A percentile compares a stretch with the other conserved stretches of the same genome.
Conservation (phyloP, 345 rosid species). For the Eucalyptus tenuipes region DNA sequence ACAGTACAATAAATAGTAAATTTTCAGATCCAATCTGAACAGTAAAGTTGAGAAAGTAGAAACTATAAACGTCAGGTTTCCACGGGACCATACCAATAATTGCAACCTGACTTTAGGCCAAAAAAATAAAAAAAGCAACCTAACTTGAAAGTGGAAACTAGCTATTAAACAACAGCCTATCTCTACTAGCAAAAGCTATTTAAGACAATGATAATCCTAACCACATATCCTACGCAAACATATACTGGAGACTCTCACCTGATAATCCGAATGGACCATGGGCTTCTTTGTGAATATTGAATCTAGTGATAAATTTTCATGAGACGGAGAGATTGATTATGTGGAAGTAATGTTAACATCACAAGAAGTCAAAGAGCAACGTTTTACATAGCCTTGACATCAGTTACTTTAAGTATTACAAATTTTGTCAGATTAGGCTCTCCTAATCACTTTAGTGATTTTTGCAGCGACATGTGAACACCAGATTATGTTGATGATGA, state of each 20-base stretch:
- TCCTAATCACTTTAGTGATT: not conserved
- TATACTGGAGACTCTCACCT: not conserved
- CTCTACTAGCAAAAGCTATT: not conserved
- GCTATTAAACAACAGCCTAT: not conserved
- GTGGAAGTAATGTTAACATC: not conserved
- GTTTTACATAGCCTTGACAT: not conserved
- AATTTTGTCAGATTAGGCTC: not conserved
- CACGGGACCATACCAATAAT: not conserved
- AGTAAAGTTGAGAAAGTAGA: not conserved
- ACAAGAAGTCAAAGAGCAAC: not conserved
- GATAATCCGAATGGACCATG: not conserved
- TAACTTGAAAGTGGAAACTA: not conserved
- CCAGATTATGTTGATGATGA: not conserved
- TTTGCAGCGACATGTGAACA: not conserved
- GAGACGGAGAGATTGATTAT: not conserved
- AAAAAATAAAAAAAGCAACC: not conserved
- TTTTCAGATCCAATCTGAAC: not conserved
- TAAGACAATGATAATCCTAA: not conserved
- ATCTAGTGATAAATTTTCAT: not conserved
- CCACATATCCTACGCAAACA: not conserved
- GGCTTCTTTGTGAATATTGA: not conserved
- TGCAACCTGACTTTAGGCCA: not conserved
- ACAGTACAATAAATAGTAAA: not conserved
- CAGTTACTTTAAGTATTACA: not conserved
- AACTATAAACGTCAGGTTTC: not conserved